Evolutionary conservation across 208 protist species (phyloP).

Genomic region (Blastocrithidia nonstop): DNA sequence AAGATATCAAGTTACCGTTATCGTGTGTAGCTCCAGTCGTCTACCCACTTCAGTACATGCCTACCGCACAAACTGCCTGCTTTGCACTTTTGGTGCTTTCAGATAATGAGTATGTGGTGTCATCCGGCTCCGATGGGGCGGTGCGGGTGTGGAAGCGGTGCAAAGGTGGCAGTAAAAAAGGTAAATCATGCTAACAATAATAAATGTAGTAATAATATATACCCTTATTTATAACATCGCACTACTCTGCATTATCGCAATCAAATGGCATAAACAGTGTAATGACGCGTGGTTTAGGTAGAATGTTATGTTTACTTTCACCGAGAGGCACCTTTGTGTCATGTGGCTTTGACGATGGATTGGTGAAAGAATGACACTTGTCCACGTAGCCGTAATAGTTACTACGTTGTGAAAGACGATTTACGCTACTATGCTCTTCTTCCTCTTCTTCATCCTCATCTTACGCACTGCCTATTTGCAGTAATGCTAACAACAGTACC

Average conservation of each 20-base stretch:
- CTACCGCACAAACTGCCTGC: conserved; percentile 19
- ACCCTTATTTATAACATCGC: too few species aligned
- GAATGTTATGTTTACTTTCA: conserved; percentile 36
- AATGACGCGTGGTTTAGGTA: too few species aligned
- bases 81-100: conserved; percentile 41
- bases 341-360: conserved; percentile 43
- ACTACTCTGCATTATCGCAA: too few species aligned
- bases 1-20: conserved; percentile 42
- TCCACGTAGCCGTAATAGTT: conserved; percentile 54
- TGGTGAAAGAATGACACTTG: conserved; percentile 77
- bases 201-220: too few species aligned
- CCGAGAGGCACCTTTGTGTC: conserved; percentile 53
- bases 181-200: conserved; percentile 14
- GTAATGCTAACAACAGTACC: too few species aligned
- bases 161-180: conserved; percentile 12
- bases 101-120: conserved; percentile 17
- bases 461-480: too few species aligned
- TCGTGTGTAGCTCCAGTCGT: conserved; percentile 46
- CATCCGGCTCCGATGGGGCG: conserved; percentile 34
- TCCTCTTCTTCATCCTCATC: too few species aligned
- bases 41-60: conserved; percentile 26
- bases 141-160: conserved; percentile 31
- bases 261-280: too few species aligned
- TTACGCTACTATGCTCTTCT: too few species aligned
- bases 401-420: conserved; percentile 42